Evolutionary conservation across 1,139 yeast species (phyloP).

Genomic region (Schwanniomyces etchellsii): DNA sequence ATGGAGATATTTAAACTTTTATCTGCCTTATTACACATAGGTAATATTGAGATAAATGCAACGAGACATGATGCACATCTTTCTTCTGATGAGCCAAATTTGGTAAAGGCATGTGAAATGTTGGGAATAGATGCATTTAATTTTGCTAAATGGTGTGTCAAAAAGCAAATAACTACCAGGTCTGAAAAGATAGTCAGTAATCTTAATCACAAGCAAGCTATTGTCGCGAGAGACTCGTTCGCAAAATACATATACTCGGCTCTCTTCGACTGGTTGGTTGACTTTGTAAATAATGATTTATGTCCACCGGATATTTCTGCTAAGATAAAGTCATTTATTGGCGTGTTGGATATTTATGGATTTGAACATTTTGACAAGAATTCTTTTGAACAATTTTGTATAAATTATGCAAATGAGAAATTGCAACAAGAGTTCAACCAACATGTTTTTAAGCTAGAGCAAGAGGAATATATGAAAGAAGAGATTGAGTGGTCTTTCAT

Average conservation of each 20-base stretch:
- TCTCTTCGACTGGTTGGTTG: constrained; percentile 92
- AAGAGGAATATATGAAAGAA: constrained; percentile 88
- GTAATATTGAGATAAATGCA: constrained; percentile 85
- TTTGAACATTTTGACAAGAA: constrained; percentile 93
- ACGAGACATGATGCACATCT: constrained; percentile 81
- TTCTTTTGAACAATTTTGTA: constrained; percentile 96
- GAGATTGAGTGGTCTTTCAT: constrained; percentile 96
- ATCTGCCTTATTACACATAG: constrained; percentile 88
- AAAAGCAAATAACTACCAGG: constrained; percentile 90
- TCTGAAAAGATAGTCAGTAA: constrained; percentile 87
- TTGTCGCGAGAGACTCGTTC: constrained; percentile 92
- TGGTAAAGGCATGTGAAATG: constrained; percentile 77
- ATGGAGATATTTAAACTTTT: constrained; percentile 67
- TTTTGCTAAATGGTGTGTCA: constrained; percentile 89
- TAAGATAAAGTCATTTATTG: constrained; percentile 70
- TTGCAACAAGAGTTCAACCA: constrained; percentile 96
- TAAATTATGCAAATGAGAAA: constrained; percentile 96
- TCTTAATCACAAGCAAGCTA: constrained; percentile 77
- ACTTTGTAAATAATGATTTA: constrained; percentile 72
- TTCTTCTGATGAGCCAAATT: constrained; percentile 80
- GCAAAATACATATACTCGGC: constrained; percentile 92
- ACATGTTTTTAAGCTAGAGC: constrained; percentile 94
- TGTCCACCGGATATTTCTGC: constrained; percentile 67
- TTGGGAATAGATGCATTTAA: constrained; percentile 70
- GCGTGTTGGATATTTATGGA: constrained; percentile 96